Evolutionary conservation across 176 grass and related monocot species (phyloP), one percentile per base, ranked within the genome.

Genomic region (Melocanna baccifera): DNA sequence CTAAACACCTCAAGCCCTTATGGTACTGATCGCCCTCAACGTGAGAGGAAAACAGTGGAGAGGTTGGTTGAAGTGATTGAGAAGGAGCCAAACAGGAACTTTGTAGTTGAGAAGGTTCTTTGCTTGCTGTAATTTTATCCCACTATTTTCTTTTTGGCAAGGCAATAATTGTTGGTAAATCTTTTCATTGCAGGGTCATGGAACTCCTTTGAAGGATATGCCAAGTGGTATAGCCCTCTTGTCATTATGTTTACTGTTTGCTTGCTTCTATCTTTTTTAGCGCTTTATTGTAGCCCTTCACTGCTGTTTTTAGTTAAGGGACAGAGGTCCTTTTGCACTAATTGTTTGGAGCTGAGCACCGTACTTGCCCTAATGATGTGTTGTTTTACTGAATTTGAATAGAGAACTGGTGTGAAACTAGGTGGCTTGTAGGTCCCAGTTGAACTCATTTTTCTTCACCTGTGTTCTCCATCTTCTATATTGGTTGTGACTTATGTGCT

Each of bases 41-140:
- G 93, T 72, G 93, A 99, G 84, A 99, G 93, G 84, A 99, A 96
- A 88, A 94, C 86, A 39, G 97, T 99, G 69, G 97, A 96, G 83
- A 96, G 97, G 66, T 93, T 99, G 71, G 97, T 99, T 43, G 97
- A 99, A 91, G 93, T 96, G 75, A 96, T 99, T 96, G 97, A 96
- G 41, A 99, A 99, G 79, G 97, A 96, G 72, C 83, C 91, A 67
- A 89, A 87, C 69, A 86, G 9, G 73, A 85, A 81, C 43, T 99
- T 99, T 25, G 30, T 94, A 67, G 86, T 99, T 84, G 97, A 99
- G 66, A 99, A 99, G 97, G 97, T 99, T 62, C 19, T 57, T 84
- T 87, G 26, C 47, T 82, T 73, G 32, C 63, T 45, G 41, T 65
- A 37, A 67, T 81, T 51, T 62, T 85, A 26, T 55, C 67, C 22